These are phyloP conservation scores for Vairimorpha ceranae DNA, from an alignment of 371 early-diverging fungal genomes.

Conservation along the genomic window DNA sequence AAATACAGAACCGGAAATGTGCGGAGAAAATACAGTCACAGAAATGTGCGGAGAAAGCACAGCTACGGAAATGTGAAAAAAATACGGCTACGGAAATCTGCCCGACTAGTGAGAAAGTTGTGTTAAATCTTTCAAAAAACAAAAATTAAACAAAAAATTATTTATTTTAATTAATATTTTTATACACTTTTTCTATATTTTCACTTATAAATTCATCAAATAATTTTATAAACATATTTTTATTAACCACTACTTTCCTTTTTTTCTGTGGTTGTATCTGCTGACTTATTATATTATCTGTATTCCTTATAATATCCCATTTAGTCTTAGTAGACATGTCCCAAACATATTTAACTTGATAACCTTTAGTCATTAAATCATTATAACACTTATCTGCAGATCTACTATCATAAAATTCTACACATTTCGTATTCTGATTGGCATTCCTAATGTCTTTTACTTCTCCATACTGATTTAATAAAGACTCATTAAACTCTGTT, in stretches of 20 bases:
- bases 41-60: no score
- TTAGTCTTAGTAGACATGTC: conserved; percentile 42
- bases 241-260: background rate
- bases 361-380: conserved; percentile 24
- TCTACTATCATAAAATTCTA: conserved; percentile 59
- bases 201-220: conserved; percentile 24
- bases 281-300: conserved; percentile 1
- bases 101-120: no score
- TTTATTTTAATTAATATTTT: no score
- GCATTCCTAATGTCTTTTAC: conserved; percentile 53
- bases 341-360: conserved; percentile 48
- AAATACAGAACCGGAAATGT: no score
- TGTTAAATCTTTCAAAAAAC: no score
- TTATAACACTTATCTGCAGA: conserved; percentile 42
- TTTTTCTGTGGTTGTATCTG: background rate
- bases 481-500: background rate
- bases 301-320: conserved; percentile 41
- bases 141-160: no score
- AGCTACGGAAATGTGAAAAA: no score
- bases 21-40: no score
- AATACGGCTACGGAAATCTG: no score
- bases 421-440: conserved; percentile 48
- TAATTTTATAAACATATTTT: background rate
- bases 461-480: conserved; percentile 30
- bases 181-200: conserved; percentile 3